Evolutionary conservation across 345 rosid genomes (phyloP).

Genomic region (Mangifera indica): DNA sequence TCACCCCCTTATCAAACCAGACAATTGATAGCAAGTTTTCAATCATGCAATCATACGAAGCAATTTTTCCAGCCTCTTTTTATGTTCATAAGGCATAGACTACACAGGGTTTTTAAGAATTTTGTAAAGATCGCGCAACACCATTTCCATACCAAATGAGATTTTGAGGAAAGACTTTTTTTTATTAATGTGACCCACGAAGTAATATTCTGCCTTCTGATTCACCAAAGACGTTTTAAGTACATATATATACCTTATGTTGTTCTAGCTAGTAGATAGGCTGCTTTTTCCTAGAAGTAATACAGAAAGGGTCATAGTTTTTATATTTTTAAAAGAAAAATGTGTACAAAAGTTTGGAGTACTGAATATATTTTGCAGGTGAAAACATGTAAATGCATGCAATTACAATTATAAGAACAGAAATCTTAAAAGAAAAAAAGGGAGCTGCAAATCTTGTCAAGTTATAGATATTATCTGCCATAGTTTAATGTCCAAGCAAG

Average conservation of each 20-base stretch:
- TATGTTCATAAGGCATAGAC: too few species aligned
- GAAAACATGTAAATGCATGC: not conserved
- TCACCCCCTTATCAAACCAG: not conserved
- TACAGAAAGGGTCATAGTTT: too few species aligned
- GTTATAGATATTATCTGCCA: not conserved
- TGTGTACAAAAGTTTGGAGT: not conserved
- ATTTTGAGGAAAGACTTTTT: not conserved
- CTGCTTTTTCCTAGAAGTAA: not conserved
- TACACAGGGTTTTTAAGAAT: too few species aligned
- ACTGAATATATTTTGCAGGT: not conserved
- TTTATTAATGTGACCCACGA: too few species aligned
- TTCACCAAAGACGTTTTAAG: conserved; percentile 8
- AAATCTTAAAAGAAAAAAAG: not conserved
- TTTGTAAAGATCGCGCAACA: too few species aligned
- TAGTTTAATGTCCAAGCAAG: not conserved
- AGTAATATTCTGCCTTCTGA: not conserved
- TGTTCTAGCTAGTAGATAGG: not conserved
- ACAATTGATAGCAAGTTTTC: not conserved
- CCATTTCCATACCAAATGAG: not conserved
- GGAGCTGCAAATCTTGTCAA: not conserved
- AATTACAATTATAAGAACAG: not conserved
- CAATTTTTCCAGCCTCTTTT: not conserved
- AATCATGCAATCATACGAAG: not conserved
- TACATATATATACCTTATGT: not conserved
- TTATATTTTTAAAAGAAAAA: too few species aligned